These are phyloP conservation scores for Monosporascus sp. DNA, from an alignment of 2,329 filamentous ascomycete species.

Conservation along the genomic window DNA sequence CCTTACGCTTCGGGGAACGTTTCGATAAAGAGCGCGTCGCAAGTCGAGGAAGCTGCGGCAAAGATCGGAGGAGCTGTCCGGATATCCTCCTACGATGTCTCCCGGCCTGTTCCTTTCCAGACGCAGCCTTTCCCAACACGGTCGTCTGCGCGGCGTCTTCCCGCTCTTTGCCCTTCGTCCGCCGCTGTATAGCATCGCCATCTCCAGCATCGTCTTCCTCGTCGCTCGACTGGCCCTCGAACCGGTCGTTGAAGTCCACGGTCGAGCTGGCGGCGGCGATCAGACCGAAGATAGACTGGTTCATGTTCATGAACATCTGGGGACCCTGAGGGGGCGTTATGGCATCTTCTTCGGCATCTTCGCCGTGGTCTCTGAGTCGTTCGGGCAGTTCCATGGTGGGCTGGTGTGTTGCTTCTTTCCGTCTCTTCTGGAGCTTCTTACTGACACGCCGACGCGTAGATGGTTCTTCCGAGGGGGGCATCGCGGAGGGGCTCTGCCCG, in stretches of 20 bases:
- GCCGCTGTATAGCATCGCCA: slow-evolving; percentile 11
- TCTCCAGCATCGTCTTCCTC: slow-evolving; percentile 62
- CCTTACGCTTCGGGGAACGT: slow-evolving; percentile 33
- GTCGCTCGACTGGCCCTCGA: slow-evolving; percentile 75
- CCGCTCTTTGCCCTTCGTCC: slow-evolving; percentile 17
- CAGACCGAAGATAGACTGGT: slow-evolving; percentile 90
- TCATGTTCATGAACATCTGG: slow-evolving; percentile 67
- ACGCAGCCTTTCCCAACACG: slow-evolving; percentile 24
- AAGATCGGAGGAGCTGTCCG: slow-evolving; percentile 59
- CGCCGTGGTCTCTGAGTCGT: slow-evolving; percentile 42
- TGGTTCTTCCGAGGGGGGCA: slow-evolving; percentile 25
- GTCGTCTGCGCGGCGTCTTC: slow-evolving; percentile 26
- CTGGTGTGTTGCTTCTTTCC: slow-evolving; percentile 29
- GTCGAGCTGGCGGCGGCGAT: slow-evolving; percentile 83
- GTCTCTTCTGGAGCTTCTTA: slow-evolving; percentile 42
- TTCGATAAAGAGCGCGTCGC: slow-evolving; percentile 34
- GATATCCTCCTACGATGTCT: slow-evolving; percentile 57
- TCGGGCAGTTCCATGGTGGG: slow-evolving; percentile 49
- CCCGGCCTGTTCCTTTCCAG: slow-evolving; percentile 31
- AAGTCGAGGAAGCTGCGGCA: slow-evolving; percentile 53
- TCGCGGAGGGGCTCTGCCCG: slow-evolving; percentile 6
- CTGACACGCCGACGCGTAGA: slow-evolving; percentile 32
- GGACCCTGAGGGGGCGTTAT: slow-evolving; percentile 37
- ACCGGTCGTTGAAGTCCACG: slow-evolving; percentile 75
- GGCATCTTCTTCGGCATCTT: slow-evolving; percentile 46